Evolutionary conservation across 192 early-diverging fungal genomes (phyloP), one percentile per base, ranked within the genome.

Genomic region (Backusella luteola): DNA sequence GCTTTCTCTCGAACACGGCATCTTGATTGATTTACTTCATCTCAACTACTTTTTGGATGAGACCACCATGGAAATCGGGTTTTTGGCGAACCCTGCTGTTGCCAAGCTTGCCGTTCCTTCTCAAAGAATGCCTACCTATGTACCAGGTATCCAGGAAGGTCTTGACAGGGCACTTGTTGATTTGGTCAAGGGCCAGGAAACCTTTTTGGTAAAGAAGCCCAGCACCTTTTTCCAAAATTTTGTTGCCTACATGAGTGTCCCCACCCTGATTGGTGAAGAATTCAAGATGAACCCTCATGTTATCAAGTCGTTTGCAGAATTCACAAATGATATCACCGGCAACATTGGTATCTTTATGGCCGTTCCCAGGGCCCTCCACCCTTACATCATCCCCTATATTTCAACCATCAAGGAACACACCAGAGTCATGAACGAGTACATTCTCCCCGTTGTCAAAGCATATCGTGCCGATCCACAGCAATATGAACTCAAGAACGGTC

Each of bases 231-330:
- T 79, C 11, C 78, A 79, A 46, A 29, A 66, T 2, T 35, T 79
- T n/a, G 73, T 79, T 23, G 78, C 78, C 14, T 75, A 75, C 39
- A 79, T 79, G 41, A 79, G 78, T 66, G 78, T 79, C 11, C 78
- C 71, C 29, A 52, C 52, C 38, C 41, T 79, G 7, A 26, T 79
- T 23, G 78, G 78, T 29, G 35, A 56, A n/a, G 78, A 79, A 41
- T 67, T 75, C 6, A 68, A 19, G n/a, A 46, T 14, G 21, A 75
- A 79, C 68, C 67, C 21, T 9, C 21, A 69, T 17, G 72, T 78
- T 8, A 76, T 80, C 67, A 52, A 76, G 29, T 73, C 74, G 7
- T 76, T 80, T 69, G 70, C 74, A n/a, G 59, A 66, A 26, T 76
- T 80, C 34, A 80, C 79, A 5, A 59, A 32, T 21, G 79, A 80